Evolutionary conservation across 192 early-diverging fungal species (phyloP).

Genomic region (Borealophlyctis nickersoniae): DNA sequence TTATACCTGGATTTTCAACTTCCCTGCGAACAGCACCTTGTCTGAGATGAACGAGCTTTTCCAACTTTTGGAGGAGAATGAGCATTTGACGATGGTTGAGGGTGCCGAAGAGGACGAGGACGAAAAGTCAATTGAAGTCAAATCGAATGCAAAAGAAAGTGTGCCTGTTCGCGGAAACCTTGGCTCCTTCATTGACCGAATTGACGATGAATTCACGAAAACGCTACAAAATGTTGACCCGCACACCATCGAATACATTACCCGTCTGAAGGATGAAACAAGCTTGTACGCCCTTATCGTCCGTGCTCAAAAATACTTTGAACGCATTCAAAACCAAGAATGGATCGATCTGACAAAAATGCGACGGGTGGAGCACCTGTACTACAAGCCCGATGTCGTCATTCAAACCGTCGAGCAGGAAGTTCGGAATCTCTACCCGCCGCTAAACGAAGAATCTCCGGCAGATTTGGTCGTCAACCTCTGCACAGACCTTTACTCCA

Average conservation of each 20-base stretch:
- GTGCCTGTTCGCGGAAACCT: constrained; percentile 79
- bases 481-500: constrained; percentile 85
- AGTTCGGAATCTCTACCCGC: constrained; percentile 49
- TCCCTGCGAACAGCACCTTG: constrained; percentile 23
- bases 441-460: constrained; percentile 38
- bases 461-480: constrained; percentile 71
- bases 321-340: constrained; percentile 50
- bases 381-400: constrained; percentile 95
- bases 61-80: constrained; percentile 72
- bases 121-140: constrained; percentile 46
- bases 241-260: constrained; percentile 94
- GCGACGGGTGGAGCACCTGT: constrained; percentile 91
- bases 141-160: constrained; percentile 47
- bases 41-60: constrained; percentile 75
- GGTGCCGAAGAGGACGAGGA: constrained; percentile 60
- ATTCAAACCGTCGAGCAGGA: constrained; percentile 67
- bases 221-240: constrained; percentile 95
- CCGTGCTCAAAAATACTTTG: constrained; percentile 85
- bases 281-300: constrained; percentile 83
- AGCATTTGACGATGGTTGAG: constrained; percentile 68
- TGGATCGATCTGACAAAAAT: constrained; percentile 72
- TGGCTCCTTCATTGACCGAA: constrained; percentile 81
- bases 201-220: constrained; percentile 97
- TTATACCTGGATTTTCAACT: no score
- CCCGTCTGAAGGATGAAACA: constrained; percentile 87